Evolutionary conservation across 208 protist species (phyloP), one percentile per base, ranked within the genome.

Genomic region (Acanthamoeba culbertsoni): DNA sequence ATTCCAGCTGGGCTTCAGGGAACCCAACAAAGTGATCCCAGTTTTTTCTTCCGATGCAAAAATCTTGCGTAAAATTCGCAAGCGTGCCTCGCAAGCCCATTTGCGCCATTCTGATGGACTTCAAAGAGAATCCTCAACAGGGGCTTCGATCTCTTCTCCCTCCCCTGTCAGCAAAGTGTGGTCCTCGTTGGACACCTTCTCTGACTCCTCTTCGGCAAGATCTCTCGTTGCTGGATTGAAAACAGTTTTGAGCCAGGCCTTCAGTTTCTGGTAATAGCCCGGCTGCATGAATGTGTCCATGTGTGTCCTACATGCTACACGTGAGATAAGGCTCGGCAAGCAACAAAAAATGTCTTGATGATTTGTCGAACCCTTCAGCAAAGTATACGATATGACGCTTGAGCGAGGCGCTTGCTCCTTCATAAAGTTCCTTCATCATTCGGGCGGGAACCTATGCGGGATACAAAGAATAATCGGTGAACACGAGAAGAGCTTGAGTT

Each of bases 231-330:
- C 42, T 43, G 46, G 46, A 7, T 3, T 43, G 16, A 82, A 82
- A 18, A 82, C 71, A 43, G 18, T 82, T 43, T 53, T 82, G 2
- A 82, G 37, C 71, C 71, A 82, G 28, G 0, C 14, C 71, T 82
- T 48, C 71, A 82, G n/a, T 43, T 82, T 82, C 71, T 82, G 8
- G 71, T 82, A 82, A 43, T 82, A 82, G 37, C 71, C 71, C 1
- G 71, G 71, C 43, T 82, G 71, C 71, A 82, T 82, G 71, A 82
- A 82, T 6, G 71, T 82, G 43, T 82, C 71, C 71, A 82, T 82
- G 71, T 82, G 71, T 26, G 71, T 82, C 42, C 71, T 82, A 16
- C n/a, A n/a, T n/a, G n/a, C n/a, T n/a, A n/a, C n/a, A n/a, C n/a
- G n/a, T n/a, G n/a, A n/a, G n/a, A n/a, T 68, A 28, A 8, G 7